These are phyloP conservation scores for Entomophthora muscae DNA, from an alignment of 371 early-diverging fungal species.

Conservation along the genomic window DNA sequence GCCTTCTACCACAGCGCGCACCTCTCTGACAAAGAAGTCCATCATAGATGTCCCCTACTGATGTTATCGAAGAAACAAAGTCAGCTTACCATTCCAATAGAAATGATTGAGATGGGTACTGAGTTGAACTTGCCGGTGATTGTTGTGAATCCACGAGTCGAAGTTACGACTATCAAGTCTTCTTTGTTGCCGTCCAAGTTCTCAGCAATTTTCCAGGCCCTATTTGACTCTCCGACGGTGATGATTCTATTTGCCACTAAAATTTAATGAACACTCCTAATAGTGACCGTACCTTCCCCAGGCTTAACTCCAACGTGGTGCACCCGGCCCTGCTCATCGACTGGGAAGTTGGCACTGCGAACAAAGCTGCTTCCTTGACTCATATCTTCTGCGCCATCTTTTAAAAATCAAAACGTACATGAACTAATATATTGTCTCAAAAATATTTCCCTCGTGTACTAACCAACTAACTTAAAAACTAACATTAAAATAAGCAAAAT, in stretches of 20 bases:
- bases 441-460: too few species aligned
- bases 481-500: too few species aligned
- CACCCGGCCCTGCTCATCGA: slow-evolving; percentile 57
- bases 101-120: slow-evolving; percentile 66
- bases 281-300: slow-evolving; percentile 28
- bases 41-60: slow-evolving; percentile 72
- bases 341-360: slow-evolving; percentile 57
- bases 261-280: not conserved
- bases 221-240: slow-evolving; percentile 79
- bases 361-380: not conserved
- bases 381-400: not conserved
- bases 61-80: not conserved
- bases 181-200: slow-evolving; percentile 27
- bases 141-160: slow-evolving; percentile 77
- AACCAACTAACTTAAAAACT: too few species aligned
- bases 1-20: slow-evolving; percentile 67
- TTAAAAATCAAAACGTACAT: too few species aligned
- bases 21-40: slow-evolving; percentile 88
- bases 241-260: slow-evolving; percentile 70
- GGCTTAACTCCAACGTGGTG: slow-evolving; percentile 69
- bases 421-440: too few species aligned
- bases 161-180: slow-evolving; percentile 15
- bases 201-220: slow-evolving; percentile 51
- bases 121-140: slow-evolving; percentile 75
- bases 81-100: slow-evolving; percentile 50